These are phyloP conservation scores for Macrocybe gigantea DNA, from an alignment of 768 basidiomycete species.

Conservation along the genomic window DNA sequence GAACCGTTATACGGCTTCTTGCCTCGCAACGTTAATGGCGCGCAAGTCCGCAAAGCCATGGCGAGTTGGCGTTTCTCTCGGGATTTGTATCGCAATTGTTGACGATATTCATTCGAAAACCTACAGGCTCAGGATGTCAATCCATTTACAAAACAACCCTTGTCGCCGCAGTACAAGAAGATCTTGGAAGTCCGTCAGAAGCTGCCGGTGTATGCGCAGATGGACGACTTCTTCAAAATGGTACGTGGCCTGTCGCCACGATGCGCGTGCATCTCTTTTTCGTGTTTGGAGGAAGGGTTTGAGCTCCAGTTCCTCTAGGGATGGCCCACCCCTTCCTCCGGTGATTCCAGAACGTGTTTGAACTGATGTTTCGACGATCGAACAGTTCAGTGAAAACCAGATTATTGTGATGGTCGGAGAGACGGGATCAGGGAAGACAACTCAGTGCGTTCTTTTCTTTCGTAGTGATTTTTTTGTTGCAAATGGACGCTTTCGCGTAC, in stretches of 20 bases:
- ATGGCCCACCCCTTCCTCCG: constrained; percentile 21
- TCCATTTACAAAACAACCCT: constrained; percentile 81
- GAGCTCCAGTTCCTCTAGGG: constrained; percentile 38
- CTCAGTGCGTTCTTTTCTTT: constrained; percentile 57
- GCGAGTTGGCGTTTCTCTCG: constrained; percentile 32
- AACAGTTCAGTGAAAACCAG: constrained; percentile 71
- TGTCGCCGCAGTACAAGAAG: constrained; percentile 75
- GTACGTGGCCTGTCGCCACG: constrained; percentile 40
- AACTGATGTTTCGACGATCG: constrained; percentile 18
- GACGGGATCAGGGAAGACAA: constrained; percentile 94
- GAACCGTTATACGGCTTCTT: constrained; percentile 73
- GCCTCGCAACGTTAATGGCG: constrained; percentile 59
- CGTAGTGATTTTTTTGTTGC: constrained; percentile 1
- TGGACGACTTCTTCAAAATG: constrained; percentile 89
- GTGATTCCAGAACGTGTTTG: no score
- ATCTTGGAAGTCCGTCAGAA: constrained; percentile 82
- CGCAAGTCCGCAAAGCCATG: constrained; percentile 65
- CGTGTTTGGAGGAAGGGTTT: constrained; percentile 30
- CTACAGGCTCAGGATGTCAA: constrained; percentile 73
- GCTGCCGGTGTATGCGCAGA: constrained; percentile 87
- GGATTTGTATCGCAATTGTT: constrained; percentile 5
- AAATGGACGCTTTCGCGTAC: constrained; percentile 6
- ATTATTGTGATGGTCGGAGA: constrained; percentile 91
- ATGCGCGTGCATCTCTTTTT: constrained; percentile 4
- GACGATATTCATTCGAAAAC: not conserved